Percentiles rank a stretch among this genome's conserved stretches.
Conservation (phyloP, 805 yeast species). For the Lipomyces orientalis region DNA sequence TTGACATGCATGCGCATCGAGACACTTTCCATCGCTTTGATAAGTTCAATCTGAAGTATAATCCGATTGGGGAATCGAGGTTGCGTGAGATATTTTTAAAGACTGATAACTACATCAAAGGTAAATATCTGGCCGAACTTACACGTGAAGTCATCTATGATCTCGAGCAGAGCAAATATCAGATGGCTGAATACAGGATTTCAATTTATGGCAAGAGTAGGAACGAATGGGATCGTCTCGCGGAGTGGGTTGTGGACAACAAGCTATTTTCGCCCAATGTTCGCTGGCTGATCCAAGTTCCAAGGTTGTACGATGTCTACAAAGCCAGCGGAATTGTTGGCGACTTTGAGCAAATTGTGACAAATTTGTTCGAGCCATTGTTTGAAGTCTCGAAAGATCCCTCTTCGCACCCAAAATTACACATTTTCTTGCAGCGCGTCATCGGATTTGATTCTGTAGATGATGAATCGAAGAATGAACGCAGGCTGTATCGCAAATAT, state of each 20-base stretch:
- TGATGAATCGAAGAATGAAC: slow-evolving; percentile 93
- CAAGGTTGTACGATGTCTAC: slow-evolving; percentile 89
- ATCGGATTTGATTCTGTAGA: slow-evolving; percentile 98
- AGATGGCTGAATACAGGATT: slow-evolving; percentile 95
- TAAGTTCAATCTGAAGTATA: slow-evolving; percentile 94
- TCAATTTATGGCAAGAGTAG: slow-evolving; percentile 89
- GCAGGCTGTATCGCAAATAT: slow-evolving; percentile 77
- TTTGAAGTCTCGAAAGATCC: slow-evolving; percentile 91
- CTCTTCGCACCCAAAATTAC: slow-evolving; percentile 83
- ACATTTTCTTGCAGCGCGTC: slow-evolving; percentile 87
- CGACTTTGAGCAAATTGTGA: slow-evolving; percentile 75
- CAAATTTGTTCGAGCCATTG: slow-evolving; percentile 82
- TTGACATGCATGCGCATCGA: slow-evolving; percentile 99
- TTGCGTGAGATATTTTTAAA: slow-evolving; percentile 93
- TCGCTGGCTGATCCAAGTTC: slow-evolving; percentile 96
- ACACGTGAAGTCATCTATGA: slow-evolving; percentile 93
- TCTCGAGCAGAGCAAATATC: slow-evolving; percentile 92
- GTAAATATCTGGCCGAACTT: slow-evolving; percentile 88
- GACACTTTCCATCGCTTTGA: slow-evolving; percentile 98
- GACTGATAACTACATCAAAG: slow-evolving; percentile 91
- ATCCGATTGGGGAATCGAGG: slow-evolving; percentile 98
- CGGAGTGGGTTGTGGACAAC: slow-evolving; percentile 93
- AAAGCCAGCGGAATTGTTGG: slow-evolving; percentile 72
- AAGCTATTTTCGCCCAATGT: slow-evolving; percentile 90
- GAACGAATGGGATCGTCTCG: slow-evolving; percentile 95